Evolutionary conservation across 768 basidiomycete genomes (phyloP), one percentile per base, ranked within the genome.

Genomic region (Phallus indusiatus): DNA sequence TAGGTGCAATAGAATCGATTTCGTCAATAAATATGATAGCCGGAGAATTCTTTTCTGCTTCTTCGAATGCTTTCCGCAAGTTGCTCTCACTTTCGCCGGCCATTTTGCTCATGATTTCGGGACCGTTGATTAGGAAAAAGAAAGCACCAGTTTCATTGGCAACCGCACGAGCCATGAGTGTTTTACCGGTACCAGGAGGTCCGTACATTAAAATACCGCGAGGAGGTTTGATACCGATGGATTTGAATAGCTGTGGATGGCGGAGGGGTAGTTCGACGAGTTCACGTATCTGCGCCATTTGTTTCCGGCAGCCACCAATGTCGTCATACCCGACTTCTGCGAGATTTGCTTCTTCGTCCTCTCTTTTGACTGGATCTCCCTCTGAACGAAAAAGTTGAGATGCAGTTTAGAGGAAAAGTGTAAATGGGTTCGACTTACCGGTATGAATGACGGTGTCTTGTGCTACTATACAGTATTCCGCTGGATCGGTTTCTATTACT

Each of bases 61-160:
- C 96, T 73, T 98, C 96, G 70, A 98, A 98, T 24, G 96, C 95
- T 73, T 99, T 99, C 65, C 96, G 78, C 62, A 99, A 76, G 73
- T 99, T 99, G 68, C 90, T 93, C 72, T 99, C 96, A 70, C 84
- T 87, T 76, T 99, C 96, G 65, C 96, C 96, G 55, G 96, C 96
- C 96, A 99, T 99, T 80, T 99, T 98, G 66, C 88, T 91, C 96
- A 99, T 99, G 72, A 99, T 98, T 74, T 99, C 96, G 54, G 96
- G 96, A 56, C 96, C 96, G 69, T 98, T 99, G 76, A 99, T 99
- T 54, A 98, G 77, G 86, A 99, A 99, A 82, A 99, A 99, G 83
- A 99, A 99, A 16, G 96, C 96, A 53, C 96, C 96, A 24, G 96
- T 99, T 75, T 99, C 96, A 71, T 99, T 99, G 63, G 96, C 96